These are phyloP conservation scores for Nakazawaea molendinolei DNA, from an alignment of 805 yeast genomes.

Conservation along the genomic window DNA sequence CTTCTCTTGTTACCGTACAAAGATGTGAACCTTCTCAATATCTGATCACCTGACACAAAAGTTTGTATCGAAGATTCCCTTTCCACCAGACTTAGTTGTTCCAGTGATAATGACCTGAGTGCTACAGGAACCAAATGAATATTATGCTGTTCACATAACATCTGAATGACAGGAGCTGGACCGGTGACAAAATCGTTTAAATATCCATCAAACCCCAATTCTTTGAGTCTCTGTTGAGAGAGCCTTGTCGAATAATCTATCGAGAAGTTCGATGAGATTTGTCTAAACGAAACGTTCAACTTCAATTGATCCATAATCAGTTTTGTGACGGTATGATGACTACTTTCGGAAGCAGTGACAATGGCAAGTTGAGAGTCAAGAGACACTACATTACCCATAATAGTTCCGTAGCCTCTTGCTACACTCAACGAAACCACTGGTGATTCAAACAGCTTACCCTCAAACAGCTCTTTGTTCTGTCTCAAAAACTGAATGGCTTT, in stretches of 20 bases:
- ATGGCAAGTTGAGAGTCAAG: conserved; percentile 51
- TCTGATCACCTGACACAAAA: conserved; percentile 52
- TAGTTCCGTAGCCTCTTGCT: conserved; percentile 39
- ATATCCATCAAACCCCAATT: conserved; percentile 75
- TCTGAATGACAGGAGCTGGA: conserved; percentile 61
- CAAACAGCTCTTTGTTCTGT: conserved; percentile 27
- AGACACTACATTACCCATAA: conserved; percentile 52
- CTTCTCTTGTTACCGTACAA: conserved; percentile 56
- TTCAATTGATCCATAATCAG: conserved; percentile 31
- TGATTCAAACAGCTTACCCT: conserved; percentile 56
- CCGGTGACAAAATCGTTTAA: conserved; percentile 67
- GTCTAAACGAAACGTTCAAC: conserved; percentile 53
- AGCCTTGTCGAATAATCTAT: conserved; percentile 13
- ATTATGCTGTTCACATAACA: conserved; percentile 54
- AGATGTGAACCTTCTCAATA: conserved; percentile 49
- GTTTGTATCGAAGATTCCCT: conserved; percentile 35
- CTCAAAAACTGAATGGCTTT: conserved; percentile 39
- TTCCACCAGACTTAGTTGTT: conserved; percentile 29
- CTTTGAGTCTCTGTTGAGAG: conserved; percentile 27
- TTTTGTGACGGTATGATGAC: conserved; percentile 40
- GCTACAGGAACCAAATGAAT: conserved; percentile 60
- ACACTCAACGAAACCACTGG: conserved; percentile 62
- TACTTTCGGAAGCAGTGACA: conserved; percentile 47
- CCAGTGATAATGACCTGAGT: conserved; percentile 32
- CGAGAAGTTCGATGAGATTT: conserved; percentile 19